Evolutionary conservation across 2,329 filamentous ascomycete genomes (phyloP), one percentile per base, ranked within the genome.

Genomic region (Claviceps sp.): DNA sequence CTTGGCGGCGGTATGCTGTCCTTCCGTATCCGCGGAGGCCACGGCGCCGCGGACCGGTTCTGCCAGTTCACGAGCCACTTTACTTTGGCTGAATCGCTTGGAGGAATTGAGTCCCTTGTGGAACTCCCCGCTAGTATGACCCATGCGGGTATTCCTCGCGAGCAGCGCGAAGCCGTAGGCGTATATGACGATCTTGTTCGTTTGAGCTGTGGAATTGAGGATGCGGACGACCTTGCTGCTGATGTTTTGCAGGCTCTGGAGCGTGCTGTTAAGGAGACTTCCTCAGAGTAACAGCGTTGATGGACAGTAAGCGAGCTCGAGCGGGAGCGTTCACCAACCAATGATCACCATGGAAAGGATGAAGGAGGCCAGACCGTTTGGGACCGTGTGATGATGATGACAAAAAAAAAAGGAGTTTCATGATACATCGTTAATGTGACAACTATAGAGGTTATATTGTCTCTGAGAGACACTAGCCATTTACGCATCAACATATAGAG

Each of bases 1-100:
- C 85, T 97, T 78, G 93, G 93, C 54, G 93, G 93, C 59, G 93
- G 93, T 55, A 98, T 98, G 93, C 81, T 98, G 44, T 91, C 86
- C 53, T 98, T 98, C 82, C 85, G 93, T 58, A 87, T 98, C 68
- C 80, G 81, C 58, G 93, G 91, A 52, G 93, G 93, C 38, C 80
- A 88, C 62, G 77, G 77, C 45, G 91, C 91, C 1, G 93, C 93
- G 14, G 86, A 94, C 71, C 79, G 83, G 50, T 98, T 98, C 79
- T 97, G 93, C 77, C 83, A 93, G 69, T 72, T 78, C 54, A 96
- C 90, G 44, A 81, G 81, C 63, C 82, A 98, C 67, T 97, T 95
- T 71, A 95, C 89, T 1, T 77, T 98, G 6, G 93, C 93, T 34
- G 93, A 98, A 76, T 88, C 82, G 53, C 72, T 98, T 23, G 93